Percentiles rank a stretch among this genome's conserved stretches.
phyloP scores from a whole-genome alignment of 768 basidiomycete species.

The Lactarius psammicola region DNA sequence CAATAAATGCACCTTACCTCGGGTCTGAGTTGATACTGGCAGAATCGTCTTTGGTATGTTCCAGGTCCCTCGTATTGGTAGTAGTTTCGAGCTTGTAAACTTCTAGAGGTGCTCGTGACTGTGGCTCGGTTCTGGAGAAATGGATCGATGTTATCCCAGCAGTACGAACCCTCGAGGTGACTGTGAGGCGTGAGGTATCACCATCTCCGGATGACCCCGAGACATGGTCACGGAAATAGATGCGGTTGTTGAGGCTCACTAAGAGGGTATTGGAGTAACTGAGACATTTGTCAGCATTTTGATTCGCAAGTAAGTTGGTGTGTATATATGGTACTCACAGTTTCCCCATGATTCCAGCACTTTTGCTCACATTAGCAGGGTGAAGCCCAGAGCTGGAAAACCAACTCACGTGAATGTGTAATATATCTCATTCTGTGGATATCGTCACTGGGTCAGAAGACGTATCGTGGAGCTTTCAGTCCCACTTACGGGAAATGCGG shows the following conservation, averaged over 20 bases:
- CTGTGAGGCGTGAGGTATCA: background rate
- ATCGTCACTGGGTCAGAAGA: background rate
- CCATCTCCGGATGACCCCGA: background rate
- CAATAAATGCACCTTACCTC: background rate
- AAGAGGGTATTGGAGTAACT: conserved; percentile 33
- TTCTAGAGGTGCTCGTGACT: background rate
- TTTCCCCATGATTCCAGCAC: conserved; percentile 30
- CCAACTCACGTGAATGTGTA: conserved; percentile 16
- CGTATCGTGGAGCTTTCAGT: too few relatives aligned
- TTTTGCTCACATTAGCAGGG: conserved; percentile 11
- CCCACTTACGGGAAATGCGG: conserved; percentile 18
- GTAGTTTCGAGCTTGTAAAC: background rate
- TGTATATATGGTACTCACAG: conserved; percentile 11
- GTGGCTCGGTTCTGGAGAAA: background rate
- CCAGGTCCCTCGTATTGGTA: background rate
- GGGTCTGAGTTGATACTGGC: background rate
- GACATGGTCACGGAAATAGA: conserved; percentile 21
- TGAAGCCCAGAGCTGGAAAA: background rate
- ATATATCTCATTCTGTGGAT: conserved; percentile 19
- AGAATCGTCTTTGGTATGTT: background rate
- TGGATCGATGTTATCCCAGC: background rate
- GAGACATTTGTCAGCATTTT: background rate
- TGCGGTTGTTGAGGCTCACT: conserved; percentile 31
- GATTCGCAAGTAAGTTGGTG: background rate
- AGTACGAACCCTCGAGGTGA: background rate